A percentile compares a stretch with the other conserved stretches of the same genome.
phyloP scores from a whole-genome alignment of 306 rosid genomes.

The Parietaria judaica region DNA sequence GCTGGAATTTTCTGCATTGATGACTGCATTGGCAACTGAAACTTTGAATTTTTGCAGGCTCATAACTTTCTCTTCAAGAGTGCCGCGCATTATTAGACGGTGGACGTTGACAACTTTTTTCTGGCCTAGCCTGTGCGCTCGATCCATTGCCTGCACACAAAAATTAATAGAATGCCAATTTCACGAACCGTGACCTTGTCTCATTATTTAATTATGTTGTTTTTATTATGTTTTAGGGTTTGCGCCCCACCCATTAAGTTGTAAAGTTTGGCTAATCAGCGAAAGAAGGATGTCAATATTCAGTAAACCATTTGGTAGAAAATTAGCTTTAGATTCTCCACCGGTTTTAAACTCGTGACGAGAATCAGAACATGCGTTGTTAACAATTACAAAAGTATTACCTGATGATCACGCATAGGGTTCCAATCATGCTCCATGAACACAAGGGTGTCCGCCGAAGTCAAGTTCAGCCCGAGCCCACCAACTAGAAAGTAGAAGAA shows the following conservation, averaged over 20 bases:
- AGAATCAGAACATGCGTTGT: too few species aligned
- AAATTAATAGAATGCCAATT: background rate
- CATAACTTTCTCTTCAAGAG: conserved; percentile 97
- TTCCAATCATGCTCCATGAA: conserved; percentile 99
- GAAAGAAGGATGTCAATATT: too few species aligned
- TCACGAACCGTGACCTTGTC: background rate
- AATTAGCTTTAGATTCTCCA: too few species aligned
- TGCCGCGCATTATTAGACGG: conserved; percentile 97
- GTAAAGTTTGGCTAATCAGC: too few species aligned
- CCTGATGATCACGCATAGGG: conserved; percentile 99
- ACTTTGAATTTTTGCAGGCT: conserved; percentile 82
- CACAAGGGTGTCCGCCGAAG: conserved; percentile 90
- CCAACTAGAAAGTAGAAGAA: conserved; percentile 51
- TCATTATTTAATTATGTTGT: background rate
- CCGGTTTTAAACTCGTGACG: too few species aligned
- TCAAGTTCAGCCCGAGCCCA: conserved; percentile 94
- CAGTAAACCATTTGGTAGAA: too few species aligned
- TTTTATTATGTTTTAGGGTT: too few species aligned
- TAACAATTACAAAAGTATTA: conserved; percentile 9
- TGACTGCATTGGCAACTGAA: conserved; percentile 90
- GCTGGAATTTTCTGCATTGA: conserved; percentile 89
- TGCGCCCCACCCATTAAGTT: too few species aligned
- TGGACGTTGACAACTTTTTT: conserved; percentile 88
- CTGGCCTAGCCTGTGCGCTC: conserved; percentile 98
- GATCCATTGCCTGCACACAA: conserved; percentile 85